Evolutionary conservation across 2,329 filamentous ascomycete genomes (phyloP).

Genomic region (Harringtonia lauricola): DNA sequence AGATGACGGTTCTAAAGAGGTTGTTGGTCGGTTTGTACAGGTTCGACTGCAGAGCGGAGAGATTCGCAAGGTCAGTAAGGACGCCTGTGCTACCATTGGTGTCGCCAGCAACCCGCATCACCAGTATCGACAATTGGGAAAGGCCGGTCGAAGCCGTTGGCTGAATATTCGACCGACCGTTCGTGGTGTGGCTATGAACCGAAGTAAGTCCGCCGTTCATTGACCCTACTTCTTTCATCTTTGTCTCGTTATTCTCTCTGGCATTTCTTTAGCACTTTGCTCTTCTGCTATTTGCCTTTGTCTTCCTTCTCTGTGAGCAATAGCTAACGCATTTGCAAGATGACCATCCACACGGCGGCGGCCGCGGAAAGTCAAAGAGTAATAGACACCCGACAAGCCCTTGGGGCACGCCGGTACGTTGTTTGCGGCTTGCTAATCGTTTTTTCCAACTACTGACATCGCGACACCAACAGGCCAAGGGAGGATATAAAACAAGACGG

Average conservation of each 20-base stretch:
- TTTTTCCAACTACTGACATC: too few species aligned
- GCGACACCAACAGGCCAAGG: constrained; percentile 60
- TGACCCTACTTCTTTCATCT: too few species aligned
- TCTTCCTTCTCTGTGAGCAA: constrained; percentile 26
- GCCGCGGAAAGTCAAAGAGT: constrained; percentile 98
- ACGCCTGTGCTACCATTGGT: constrained; percentile 90
- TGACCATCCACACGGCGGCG: constrained; percentile 97
- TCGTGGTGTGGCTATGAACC: constrained; percentile 97
- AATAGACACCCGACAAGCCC: constrained; percentile 90
- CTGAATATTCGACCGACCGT: constrained; percentile 91
- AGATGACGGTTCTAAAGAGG: constrained; percentile 44
- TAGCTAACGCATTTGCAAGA: constrained; percentile 29
- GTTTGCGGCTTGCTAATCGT: too few species aligned
- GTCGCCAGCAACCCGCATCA: constrained; percentile 88
- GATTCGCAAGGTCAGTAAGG: constrained; percentile 75
- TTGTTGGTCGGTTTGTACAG: constrained; percentile 68
- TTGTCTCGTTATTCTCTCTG: too few species aligned
- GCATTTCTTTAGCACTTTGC: too few species aligned
- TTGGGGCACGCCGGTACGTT: constrained; percentile 86
- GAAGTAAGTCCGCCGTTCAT: constrained; percentile 43
- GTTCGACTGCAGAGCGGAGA: constrained; percentile 89
- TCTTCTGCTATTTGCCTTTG: background rate
- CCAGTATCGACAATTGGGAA: constrained; percentile 84
- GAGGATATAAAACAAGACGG: constrained; percentile 82
- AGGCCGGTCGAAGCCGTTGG: constrained; percentile 89